A percentile compares a stretch with the other conserved stretches of the same genome.
These are phyloP conservation scores for Tuber borchii DNA, from an alignment of 495 filamentous ascomycete genomes.

Conservation along the genomic window DNA sequence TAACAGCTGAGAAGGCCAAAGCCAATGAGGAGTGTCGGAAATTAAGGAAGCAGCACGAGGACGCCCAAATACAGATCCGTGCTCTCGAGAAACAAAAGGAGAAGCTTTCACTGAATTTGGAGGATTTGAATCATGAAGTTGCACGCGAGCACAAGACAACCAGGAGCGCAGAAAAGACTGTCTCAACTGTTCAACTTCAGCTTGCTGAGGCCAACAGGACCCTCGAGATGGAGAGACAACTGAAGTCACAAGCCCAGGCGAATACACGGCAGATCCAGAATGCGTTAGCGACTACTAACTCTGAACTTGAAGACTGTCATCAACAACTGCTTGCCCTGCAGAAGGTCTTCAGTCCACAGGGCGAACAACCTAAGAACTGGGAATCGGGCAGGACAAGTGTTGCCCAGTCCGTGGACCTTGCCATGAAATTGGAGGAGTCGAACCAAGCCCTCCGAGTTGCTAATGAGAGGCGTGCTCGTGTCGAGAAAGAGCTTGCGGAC, in stretches of 20 bases:
- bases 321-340: conserved; percentile 72
- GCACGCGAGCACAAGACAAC: conserved; percentile 83
- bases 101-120: conserved; percentile 78
- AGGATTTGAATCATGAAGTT: conserved; percentile 92
- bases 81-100: conserved; percentile 93
- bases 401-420: conserved; percentile 58
- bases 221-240: conserved; percentile 82
- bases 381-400: conserved; percentile 57
- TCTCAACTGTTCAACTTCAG: conserved; percentile 75
- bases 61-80: conserved; percentile 75
- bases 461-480: conserved; percentile 72
- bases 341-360: conserved; percentile 78
- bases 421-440: conserved; percentile 80
- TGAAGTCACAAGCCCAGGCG: conserved; percentile 75
- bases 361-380: conserved; percentile 55
- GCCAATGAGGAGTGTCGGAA: conserved; percentile 76
- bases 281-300: conserved; percentile 66
- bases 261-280: conserved; percentile 75
- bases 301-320: conserved; percentile 71
- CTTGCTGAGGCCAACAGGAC: conserved; percentile 82
- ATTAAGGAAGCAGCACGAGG: conserved; percentile 76
- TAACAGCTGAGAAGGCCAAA: conserved; percentile 80
- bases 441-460: conserved; percentile 79
- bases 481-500: conserved; percentile 76
- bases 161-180: conserved; percentile 81